phyloP scores from a whole-genome alignment of 805 yeast species.

The Grigorovia jiainica region DNA sequence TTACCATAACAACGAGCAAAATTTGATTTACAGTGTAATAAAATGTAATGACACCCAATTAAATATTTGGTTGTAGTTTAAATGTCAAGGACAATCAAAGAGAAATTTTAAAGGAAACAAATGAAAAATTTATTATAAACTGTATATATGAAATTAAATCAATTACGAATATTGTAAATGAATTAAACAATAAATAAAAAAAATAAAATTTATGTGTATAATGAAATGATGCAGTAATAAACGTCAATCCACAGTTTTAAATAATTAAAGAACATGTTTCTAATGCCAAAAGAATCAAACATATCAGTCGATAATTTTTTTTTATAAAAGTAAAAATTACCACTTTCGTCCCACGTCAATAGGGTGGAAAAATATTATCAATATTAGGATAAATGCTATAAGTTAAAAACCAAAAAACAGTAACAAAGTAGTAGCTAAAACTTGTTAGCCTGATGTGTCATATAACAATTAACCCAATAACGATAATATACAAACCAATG shows the following conservation, averaged over 20 bases:
- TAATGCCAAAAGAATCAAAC: conserved; percentile 27
- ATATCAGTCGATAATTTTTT: conserved; percentile 20
- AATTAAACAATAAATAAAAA: not conserved
- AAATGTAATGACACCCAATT: no score
- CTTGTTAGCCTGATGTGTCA: no score
- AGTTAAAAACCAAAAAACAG: not conserved
- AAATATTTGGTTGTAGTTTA: no score
- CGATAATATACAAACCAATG: conserved; percentile 2
- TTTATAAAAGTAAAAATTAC: conserved; percentile 2
- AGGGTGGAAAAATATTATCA: conserved; percentile 17
- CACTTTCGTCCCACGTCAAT: conserved; percentile 28
- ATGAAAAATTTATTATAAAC: no score
- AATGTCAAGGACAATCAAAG: no score
- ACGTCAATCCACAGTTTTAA: not conserved
- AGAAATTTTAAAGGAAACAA: no score
- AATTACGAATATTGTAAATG: no score
- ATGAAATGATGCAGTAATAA: not conserved
- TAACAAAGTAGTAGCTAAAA: not conserved
- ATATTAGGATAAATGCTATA: conserved; percentile 1
- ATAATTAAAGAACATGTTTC: conserved; percentile 1
- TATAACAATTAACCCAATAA: not conserved
- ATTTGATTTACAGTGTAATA: not conserved
- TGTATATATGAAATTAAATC: no score
- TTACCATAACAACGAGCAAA: not conserved
- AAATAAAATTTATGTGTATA: no score